Base-by-base conservation (phyloP, 1,139 yeast genomes). In the Diutina siamensis region DNA sequence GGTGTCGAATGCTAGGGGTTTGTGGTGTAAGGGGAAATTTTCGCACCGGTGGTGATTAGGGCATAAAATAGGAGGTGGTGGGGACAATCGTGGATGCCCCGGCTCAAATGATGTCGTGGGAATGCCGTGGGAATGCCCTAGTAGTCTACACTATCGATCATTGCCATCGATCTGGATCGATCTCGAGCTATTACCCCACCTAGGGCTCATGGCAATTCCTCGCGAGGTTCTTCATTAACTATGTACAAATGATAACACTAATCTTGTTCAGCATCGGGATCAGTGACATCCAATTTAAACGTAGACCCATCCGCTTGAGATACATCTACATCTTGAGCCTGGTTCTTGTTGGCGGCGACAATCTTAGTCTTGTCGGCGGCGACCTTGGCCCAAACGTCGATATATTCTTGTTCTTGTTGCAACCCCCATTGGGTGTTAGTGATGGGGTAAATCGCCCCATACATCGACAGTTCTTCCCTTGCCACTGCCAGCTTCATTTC, bases 381-480 rank as follows among this genome's bases (percentile, higher is more conserved):
- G 49, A 80, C 77, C 48, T 62, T 63, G 52, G 77, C 78, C 95
- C 96, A 89, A 50, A 72, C 69, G 52, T 80, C 83, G 47, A 89
- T 72, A 46, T 74, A 74, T 52, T 69, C 67, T 59, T 83, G 87
- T 66, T 92, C 97, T 54, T 73, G 72, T 49, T 72, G 71, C 48
- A 85, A 63, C 53, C 94, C 95, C 58, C 72, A 28, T 27, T 40
- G 34, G 25, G 21, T 64, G 51, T 78, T 65, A 34, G 84, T 68
- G 44, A 73, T 65, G 44, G 78, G 76, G 61, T 71, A 86, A 5
- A 81, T 76, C 1, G 94, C 83, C 8, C 97, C 97, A 57, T 70
- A 79, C 95, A 89, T 82, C 46, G 70, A 68, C 15, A 89, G 79
- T 61, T 92, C 97, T 70, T 92, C 99, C 50, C 71, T 72, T 3